A percentile compares a stretch with the other conserved stretches of the same genome.
Evolutionary conservation across 805 yeast genomes (phyloP).

Genomic region (Kodamaea fukazawae): DNA sequence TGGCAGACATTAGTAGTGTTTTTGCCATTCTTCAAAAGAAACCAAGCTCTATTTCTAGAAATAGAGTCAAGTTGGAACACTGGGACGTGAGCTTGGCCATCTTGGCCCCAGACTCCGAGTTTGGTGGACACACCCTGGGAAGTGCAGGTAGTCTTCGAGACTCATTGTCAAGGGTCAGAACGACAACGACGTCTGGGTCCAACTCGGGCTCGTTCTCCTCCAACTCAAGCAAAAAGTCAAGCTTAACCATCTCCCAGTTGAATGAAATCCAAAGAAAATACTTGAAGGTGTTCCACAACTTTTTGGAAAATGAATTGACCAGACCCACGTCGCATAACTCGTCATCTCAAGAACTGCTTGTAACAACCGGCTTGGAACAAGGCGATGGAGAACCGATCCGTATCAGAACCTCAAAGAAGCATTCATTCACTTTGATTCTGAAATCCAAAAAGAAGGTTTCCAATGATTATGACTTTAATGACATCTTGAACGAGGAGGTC

Average conservation of each 20-base stretch:
- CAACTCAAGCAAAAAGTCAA: conserved; percentile 10
- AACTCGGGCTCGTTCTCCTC: conserved; percentile 2
- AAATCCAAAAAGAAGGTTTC: conserved; percentile 6
- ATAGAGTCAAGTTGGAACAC: conserved; percentile 40
- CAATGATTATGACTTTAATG: conserved; percentile 14
- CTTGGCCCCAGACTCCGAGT: conserved; percentile 21
- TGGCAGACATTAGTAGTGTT: conserved; percentile 31
- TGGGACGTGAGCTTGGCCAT: conserved; percentile 44
- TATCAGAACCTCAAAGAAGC: conserved; percentile 9
- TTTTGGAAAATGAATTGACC: conserved; percentile 31
- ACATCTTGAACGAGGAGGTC: conserved; percentile 14
- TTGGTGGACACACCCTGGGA: conserved; percentile 9
- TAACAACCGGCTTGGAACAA: neutral
- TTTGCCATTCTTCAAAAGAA: conserved; percentile 31
- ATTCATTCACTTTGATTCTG: conserved; percentile 6
- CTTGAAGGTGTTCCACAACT: conserved; percentile 36
- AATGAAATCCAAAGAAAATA: conserved; percentile 37
- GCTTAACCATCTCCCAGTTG: conserved; percentile 23
- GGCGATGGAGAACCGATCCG: conserved; percentile 4
- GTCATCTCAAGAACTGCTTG: conserved; percentile 3
- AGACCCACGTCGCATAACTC: conserved; percentile 5
- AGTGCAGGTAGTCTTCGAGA: conserved; percentile 3
- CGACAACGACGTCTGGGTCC: conserved; percentile 4
- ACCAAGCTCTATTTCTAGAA: conserved; percentile 37
- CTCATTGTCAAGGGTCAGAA: conserved; percentile 3